Conservation (phyloP, 2,329 filamentous ascomycete species). For the Fusarium fracticaudum region DNA sequence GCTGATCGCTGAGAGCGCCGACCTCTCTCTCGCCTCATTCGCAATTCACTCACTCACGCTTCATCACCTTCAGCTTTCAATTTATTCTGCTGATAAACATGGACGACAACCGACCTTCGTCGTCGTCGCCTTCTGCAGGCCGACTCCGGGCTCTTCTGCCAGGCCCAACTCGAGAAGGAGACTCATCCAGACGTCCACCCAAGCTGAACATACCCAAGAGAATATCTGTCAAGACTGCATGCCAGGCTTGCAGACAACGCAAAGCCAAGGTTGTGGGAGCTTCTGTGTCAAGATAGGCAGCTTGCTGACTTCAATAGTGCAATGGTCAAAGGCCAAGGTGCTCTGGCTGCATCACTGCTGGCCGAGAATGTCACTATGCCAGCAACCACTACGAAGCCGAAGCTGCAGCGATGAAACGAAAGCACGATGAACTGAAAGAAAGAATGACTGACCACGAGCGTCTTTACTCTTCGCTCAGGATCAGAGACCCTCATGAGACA, state of each 20-base stretch:
- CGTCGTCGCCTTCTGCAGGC: neutral
- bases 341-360: slow-evolving; percentile 6
- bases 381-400: slow-evolving; percentile 12
- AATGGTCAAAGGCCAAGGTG: slow-evolving; percentile 23
- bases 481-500: slow-evolving; percentile 3
- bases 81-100: neutral
- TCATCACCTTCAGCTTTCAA: neutral
- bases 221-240: slow-evolving; percentile 20
- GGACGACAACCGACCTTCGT: neutral
- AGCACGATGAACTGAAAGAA: slow-evolving; percentile 15
- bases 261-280: slow-evolving; percentile 16
- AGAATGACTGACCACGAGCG: slow-evolving; percentile 5
- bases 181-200: neutral
- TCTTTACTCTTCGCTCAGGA: slow-evolving; percentile 12
- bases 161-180: neutral
- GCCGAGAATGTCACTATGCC: slow-evolving; percentile 20
- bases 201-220: slow-evolving; percentile 24
- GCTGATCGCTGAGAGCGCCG: neutral
- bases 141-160: slow-evolving; percentile 10
- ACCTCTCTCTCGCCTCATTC: neutral
- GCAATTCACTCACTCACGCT: neutral
- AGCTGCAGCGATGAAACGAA: slow-evolving; percentile 9
- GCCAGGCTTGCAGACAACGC: slow-evolving; percentile 26
- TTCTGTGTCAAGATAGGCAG: neutral
- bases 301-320: slow-evolving; percentile 13